phyloP scores from a whole-genome alignment of 108 stramenopile genomes.

The Discostella stelligeroides region DNA sequence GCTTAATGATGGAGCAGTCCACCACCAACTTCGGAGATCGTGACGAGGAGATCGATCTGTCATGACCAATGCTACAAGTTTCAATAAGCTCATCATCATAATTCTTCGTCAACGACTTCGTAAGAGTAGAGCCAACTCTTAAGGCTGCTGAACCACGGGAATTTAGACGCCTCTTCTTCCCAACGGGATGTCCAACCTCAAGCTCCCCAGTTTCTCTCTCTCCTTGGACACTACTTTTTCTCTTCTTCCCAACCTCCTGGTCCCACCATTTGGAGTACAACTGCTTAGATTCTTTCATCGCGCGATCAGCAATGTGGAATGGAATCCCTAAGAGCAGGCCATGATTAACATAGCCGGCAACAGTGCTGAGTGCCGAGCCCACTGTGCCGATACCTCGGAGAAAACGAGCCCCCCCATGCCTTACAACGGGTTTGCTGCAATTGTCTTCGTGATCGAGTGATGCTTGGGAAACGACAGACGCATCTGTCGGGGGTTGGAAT shows the following conservation, averaged over 20 bases:
- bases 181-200: constrained; percentile 5
- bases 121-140: constrained; percentile 28
- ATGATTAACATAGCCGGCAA: constrained; percentile 46
- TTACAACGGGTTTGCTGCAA: constrained; percentile 4
- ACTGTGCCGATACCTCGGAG: constrained; percentile 40
- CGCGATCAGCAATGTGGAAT: constrained; percentile 52
- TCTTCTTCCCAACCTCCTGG: constrained; percentile 20
- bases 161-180: constrained; percentile 34
- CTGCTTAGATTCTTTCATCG: constrained; percentile 50
- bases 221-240: constrained; percentile 12
- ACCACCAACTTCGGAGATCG: constrained; percentile 16
- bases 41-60: not conserved
- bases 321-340: constrained; percentile 46
- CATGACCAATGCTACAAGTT: constrained; percentile 5
- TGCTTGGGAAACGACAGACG: not conserved
- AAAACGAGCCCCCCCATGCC: constrained; percentile 12
- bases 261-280: constrained; percentile 54
- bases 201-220: no score
- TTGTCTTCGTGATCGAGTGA: not conserved
- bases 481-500: constrained; percentile 6
- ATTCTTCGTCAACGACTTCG: constrained; percentile 31
- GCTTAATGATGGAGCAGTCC: constrained; percentile 47
- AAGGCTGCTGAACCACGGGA: constrained; percentile 12
- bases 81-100: constrained; percentile 38
- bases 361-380: constrained; percentile 42